These are phyloP conservation scores for Ephemerocybe angulata DNA, from an alignment of 768 basidiomycete genomes.

Conservation along the genomic window DNA sequence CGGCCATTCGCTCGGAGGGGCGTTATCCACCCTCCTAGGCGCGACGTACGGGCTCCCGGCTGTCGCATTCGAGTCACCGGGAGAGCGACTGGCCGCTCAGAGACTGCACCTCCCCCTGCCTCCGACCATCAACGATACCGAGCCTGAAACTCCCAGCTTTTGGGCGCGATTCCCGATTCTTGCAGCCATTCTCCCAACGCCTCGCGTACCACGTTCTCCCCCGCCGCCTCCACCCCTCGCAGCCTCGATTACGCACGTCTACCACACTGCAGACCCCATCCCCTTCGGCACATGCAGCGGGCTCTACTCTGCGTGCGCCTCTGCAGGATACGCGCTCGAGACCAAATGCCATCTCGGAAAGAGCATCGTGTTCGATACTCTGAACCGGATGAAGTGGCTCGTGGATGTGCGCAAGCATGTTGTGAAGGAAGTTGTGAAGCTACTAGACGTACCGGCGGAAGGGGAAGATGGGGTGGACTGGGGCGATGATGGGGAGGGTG, in stretches of 20 bases:
- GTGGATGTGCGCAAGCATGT: slow-evolving; percentile 78
- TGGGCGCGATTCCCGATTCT: not conserved
- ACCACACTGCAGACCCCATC: slow-evolving; percentile 91
- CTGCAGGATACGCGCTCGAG: slow-evolving; percentile 86
- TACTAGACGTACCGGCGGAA: slow-evolving; percentile 47
- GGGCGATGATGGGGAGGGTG: slow-evolving; percentile 27
- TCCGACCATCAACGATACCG: slow-evolving; percentile 21
- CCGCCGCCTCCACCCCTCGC: slow-evolving; percentile 22
- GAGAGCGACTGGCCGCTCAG: slow-evolving; percentile 65
- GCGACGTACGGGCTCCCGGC: slow-evolving; percentile 88
- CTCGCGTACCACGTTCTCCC: slow-evolving; percentile 41
- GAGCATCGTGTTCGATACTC: slow-evolving; percentile 85
- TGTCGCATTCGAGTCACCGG: slow-evolving; percentile 87
- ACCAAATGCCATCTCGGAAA: slow-evolving; percentile 86
- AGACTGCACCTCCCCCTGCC: slow-evolving; percentile 89
- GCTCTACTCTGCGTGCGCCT: slow-evolving; percentile 67
- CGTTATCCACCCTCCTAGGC: slow-evolving; percentile 83
- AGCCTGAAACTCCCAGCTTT: slow-evolving; percentile 39
- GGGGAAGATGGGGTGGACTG: slow-evolving; percentile 59
- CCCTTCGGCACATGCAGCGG: slow-evolving; percentile 83
- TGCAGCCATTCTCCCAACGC: slow-evolving; percentile 12
- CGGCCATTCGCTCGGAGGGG: slow-evolving; percentile 89
- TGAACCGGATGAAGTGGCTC: slow-evolving; percentile 74
- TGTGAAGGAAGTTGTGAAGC: slow-evolving; percentile 65
- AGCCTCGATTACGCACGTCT: slow-evolving; percentile 68